phyloP scores from a whole-genome alignment of 2,329 filamentous ascomycete species.

The Alternaria viburni region DNA sequence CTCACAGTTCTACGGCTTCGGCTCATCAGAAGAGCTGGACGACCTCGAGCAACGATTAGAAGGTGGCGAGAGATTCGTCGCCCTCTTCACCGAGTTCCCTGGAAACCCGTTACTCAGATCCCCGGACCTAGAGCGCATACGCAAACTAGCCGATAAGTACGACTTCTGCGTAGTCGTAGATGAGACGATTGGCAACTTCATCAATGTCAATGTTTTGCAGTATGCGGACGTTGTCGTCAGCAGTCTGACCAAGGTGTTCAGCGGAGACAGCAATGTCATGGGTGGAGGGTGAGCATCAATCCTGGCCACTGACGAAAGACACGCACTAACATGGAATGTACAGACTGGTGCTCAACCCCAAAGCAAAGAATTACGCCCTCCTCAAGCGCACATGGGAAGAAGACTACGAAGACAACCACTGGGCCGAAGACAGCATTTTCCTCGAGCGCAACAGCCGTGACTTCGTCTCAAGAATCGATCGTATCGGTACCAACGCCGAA shows the following conservation, averaged over 20 bases:
- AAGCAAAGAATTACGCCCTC: slow-evolving; percentile 70
- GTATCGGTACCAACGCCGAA: slow-evolving; percentile 86
- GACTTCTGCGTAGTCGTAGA: slow-evolving; percentile 91
- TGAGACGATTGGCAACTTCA: slow-evolving; percentile 95
- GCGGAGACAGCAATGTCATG: slow-evolving; percentile 98
- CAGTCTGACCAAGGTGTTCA: slow-evolving; percentile 96
- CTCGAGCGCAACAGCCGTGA: slow-evolving; percentile 96
- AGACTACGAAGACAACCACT: slow-evolving; percentile 88
- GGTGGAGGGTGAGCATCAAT: slow-evolving; percentile 68
- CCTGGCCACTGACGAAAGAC: not conserved
- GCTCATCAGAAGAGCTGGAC: slow-evolving; percentile 78
- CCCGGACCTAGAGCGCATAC: slow-evolving; percentile 84
- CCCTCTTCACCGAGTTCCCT: slow-evolving; percentile 93
- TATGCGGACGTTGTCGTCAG: slow-evolving; percentile 91
- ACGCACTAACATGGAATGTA: slow-evolving; percentile 8
- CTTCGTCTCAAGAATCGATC: slow-evolving; percentile 80
- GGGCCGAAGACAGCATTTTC: slow-evolving; percentile 92
- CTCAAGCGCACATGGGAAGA: slow-evolving; percentile 70
- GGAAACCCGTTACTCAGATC: slow-evolving; percentile 88
- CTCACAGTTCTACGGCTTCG: slow-evolving; percentile 84
- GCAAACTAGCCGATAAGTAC: slow-evolving; percentile 77
- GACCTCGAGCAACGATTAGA: slow-evolving; percentile 77
- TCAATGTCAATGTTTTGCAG: slow-evolving; percentile 91
- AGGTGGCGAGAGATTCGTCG: slow-evolving; percentile 76
- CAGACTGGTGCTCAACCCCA: slow-evolving; percentile 67